These are phyloP conservation scores for Rhododendron ovatum DNA, from an alignment of 148 eudicot genomes.

Conservation along the genomic window DNA sequence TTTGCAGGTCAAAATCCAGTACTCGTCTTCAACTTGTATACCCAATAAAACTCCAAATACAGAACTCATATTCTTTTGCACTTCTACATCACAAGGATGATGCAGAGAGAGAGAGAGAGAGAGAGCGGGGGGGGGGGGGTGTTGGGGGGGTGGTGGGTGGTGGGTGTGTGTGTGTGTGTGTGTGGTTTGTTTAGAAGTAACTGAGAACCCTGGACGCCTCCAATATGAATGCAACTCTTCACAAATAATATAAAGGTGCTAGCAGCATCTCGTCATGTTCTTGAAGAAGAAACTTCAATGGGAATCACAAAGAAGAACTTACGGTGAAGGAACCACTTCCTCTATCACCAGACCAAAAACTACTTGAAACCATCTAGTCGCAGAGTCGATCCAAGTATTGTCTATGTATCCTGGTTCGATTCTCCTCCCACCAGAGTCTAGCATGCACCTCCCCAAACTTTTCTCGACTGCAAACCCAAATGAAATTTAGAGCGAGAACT, in stretches of 20 bases:
- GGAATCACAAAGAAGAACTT: constrained; percentile 2
- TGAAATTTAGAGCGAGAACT: neutral
- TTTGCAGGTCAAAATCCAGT: neutral
- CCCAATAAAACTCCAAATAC: constrained; percentile 9
- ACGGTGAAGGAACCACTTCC: constrained; percentile 13
- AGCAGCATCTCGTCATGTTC: neutral
- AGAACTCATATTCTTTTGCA: neutral
- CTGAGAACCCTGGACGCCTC: neutral
- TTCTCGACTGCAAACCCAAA: constrained; percentile 65
- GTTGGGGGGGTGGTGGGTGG: too few relatives aligned
- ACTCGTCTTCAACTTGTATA: constrained; percentile 10
- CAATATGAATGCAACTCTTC: neutral
- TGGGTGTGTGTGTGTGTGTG: too few relatives aligned
- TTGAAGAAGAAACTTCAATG: neutral
- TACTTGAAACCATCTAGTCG: neutral
- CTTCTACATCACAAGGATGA: neutral
- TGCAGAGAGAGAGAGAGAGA: neutral
- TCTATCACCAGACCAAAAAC: neutral
- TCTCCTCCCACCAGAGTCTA: constrained; percentile 96
- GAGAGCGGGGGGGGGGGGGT: neutral
- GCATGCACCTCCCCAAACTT: constrained; percentile 95
- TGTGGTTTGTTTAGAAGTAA: neutral
- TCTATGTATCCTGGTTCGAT: constrained; percentile 79
- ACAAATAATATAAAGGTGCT: neutral
- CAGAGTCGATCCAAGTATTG: constrained; percentile 50